Conservation (phyloP, 1,139 yeast species). For the Ogataea hybrid region DNA sequence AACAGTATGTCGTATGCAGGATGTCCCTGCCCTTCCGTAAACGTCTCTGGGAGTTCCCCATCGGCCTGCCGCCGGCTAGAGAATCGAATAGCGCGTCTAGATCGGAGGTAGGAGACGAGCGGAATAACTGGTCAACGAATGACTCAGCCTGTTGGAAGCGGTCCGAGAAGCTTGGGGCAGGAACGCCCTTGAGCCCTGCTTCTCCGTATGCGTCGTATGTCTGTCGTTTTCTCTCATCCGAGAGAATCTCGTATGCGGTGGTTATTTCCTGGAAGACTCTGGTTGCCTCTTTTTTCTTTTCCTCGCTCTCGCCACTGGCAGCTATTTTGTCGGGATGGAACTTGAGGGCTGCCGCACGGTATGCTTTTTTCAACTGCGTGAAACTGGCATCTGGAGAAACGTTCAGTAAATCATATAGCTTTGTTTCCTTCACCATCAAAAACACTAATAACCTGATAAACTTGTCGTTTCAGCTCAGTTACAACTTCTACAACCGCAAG, state of each 20-base stretch:
- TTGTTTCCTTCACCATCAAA: constrained; percentile 32
- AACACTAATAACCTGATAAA: background rate
- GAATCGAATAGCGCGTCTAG: constrained; percentile 9
- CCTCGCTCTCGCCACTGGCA: constrained; percentile 23
- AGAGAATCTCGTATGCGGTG: constrained; percentile 51
- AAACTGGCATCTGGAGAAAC: constrained; percentile 44
- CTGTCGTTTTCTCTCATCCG: constrained; percentile 44
- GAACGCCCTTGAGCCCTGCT: constrained; percentile 38
- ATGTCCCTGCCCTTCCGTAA: constrained; percentile 44
- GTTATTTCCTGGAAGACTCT: constrained; percentile 47
- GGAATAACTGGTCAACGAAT: constrained; percentile 19
- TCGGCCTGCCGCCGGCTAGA: background rate
- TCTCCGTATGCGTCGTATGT: constrained; percentile 60
- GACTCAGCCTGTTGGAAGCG: constrained; percentile 14
- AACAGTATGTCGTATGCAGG: constrained; percentile 43
- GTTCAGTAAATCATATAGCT: constrained; percentile 48
- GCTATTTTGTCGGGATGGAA: constrained; percentile 57
- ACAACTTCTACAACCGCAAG: background rate
- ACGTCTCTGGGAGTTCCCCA: constrained; percentile 1
- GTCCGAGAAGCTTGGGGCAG: background rate
- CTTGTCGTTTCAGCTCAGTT: background rate
- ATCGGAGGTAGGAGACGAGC: constrained; percentile 5
- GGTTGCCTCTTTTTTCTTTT: constrained; percentile 24
- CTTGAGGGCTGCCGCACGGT: constrained; percentile 48
- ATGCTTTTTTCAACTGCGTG: constrained; percentile 50